Evolutionary conservation across 768 basidiomycete genomes (phyloP), one percentile per base, ranked within the genome.

Genomic region (Crassisporium funariophilum): DNA sequence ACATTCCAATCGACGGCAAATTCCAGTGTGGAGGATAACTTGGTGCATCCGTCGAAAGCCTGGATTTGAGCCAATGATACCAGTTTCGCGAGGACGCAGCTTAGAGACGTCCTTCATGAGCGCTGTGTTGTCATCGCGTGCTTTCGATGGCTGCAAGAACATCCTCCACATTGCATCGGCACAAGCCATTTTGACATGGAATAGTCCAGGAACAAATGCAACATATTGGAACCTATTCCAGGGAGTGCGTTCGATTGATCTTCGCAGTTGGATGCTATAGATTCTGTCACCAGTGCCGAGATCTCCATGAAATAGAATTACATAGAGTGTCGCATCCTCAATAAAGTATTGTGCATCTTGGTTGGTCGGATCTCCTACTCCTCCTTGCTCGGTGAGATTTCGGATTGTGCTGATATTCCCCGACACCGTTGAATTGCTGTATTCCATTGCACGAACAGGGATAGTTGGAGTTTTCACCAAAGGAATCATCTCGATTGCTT

Each of bases 41-140:
- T 73, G 54, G 33, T 75, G 72, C 60, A 69, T 72, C 2, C 55
- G 35, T 0, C 59, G 55, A 49, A 73, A 74, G 1, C 63, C 63
- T 0, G 69, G 71, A 13, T 69, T 67, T 1, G 54, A 31, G 8
- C 35, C 54, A 41, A 67, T 62, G 25, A 63, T 70, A 0, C 55
- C 60, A 1, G 59, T 69, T 47, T 72, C 64, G n/a, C 59, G 57
- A 5, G 66, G 69, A 0, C 58, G 59, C 2, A 70, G 22, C 0
- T 41, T 17, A 3, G 34, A 50, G 6, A 68, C 50, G 34, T 62
- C 54, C 6, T 51, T 54, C 53, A 66, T 57, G 0, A 69, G 44
- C 25, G 55, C 48, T 13, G 41, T 63, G 7, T 9, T 6, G 39
- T 66, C 61, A 8, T 52, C 36, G 10, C 51, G 48, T 0, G 55